Evolutionary conservation across 176 grass and related monocot genomes (phyloP).

Genomic region (Saccharum officinarum): DNA sequence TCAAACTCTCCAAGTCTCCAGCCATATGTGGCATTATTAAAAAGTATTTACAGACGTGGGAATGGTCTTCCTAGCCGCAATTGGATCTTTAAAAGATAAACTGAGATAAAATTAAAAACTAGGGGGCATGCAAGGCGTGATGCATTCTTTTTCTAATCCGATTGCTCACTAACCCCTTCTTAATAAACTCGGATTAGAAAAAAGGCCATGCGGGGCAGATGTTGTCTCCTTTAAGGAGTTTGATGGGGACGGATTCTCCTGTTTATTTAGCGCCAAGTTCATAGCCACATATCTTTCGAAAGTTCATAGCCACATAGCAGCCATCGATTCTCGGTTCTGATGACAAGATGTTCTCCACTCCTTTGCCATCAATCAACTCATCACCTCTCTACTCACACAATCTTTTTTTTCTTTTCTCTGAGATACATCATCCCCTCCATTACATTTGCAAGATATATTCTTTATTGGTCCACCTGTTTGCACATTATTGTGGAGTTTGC

Average conservation of each 20-base stretch:
- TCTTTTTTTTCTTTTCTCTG: background rate
- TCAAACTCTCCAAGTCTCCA: slow-evolving; percentile 6
- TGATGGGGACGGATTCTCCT: slow-evolving; percentile 47
- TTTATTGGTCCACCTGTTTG: slow-evolving; percentile 5
- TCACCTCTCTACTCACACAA: slow-evolving; percentile 1
- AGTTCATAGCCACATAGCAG: slow-evolving; percentile 2
- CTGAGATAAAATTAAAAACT: slow-evolving; percentile 26
- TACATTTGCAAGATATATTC: background rate
- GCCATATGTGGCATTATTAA: slow-evolving; percentile 17
- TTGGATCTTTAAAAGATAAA: slow-evolving; percentile 23
- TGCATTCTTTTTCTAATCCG: slow-evolving; percentile 54
- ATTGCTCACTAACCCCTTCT: slow-evolving; percentile 30
- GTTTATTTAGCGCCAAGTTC: slow-evolving; percentile 26
- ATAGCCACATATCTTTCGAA: no score
- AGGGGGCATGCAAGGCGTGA: slow-evolving; percentile 44
- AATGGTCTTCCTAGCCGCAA: slow-evolving; percentile 25
- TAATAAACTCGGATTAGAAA: slow-evolving; percentile 30
- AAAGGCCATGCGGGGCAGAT: slow-evolving; percentile 36
- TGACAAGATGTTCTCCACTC: slow-evolving; percentile 48
- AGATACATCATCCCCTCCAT: background rate
- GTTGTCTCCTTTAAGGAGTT: slow-evolving; percentile 69
- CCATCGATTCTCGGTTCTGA: background rate
- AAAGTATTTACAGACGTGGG: slow-evolving; percentile 19
- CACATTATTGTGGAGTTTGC: slow-evolving; percentile 29
- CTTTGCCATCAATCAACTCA: slow-evolving; percentile 15